Evolutionary conservation across 208 protist genomes (phyloP).

Genomic region (Acanthamoeba healyi): DNA sequence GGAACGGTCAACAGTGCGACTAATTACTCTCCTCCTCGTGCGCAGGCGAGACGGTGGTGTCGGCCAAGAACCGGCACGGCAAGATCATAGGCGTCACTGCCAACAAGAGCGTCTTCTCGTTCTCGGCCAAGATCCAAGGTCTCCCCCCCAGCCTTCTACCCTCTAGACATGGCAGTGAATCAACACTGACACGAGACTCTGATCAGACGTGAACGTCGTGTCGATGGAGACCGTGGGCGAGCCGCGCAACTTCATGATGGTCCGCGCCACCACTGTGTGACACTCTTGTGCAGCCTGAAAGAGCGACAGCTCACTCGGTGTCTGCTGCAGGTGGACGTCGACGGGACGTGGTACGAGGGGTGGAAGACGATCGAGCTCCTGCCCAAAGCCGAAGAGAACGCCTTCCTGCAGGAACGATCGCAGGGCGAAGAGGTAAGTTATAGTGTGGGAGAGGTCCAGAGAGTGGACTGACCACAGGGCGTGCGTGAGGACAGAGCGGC

Average conservation of each 20-base stretch:
- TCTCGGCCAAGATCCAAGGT: slow-evolving; percentile 4
- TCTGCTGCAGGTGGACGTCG: slow-evolving; percentile 10
- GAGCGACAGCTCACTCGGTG: too few relatives aligned
- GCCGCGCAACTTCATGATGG: slow-evolving; percentile 54
- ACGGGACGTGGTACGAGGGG: background rate
- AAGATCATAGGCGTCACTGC: slow-evolving; percentile 20
- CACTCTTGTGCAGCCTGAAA: too few relatives aligned
- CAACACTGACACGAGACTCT: background rate
- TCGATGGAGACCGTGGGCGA: slow-evolving; percentile 2
- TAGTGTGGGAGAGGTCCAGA: background rate
- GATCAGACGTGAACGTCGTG: background rate
- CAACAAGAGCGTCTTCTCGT: slow-evolving; percentile 39
- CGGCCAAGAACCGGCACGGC: slow-evolving; percentile 6
- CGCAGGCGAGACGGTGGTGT: background rate
- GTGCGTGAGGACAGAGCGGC: too few relatives aligned
- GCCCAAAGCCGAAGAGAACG: slow-evolving; percentile 30
- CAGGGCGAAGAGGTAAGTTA: background rate
- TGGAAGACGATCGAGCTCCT: slow-evolving; percentile 35
- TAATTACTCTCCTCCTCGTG: too few relatives aligned
- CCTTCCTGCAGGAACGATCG: background rate
- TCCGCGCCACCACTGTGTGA: background rate
- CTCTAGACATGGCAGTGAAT: background rate
- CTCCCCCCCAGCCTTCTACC: background rate
- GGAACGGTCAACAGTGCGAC: too few relatives aligned
- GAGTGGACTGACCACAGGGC: too few relatives aligned